These are phyloP conservation scores for Arachis stenosperma DNA, from an alignment of 306 rosid species.

Conservation along the genomic window DNA sequence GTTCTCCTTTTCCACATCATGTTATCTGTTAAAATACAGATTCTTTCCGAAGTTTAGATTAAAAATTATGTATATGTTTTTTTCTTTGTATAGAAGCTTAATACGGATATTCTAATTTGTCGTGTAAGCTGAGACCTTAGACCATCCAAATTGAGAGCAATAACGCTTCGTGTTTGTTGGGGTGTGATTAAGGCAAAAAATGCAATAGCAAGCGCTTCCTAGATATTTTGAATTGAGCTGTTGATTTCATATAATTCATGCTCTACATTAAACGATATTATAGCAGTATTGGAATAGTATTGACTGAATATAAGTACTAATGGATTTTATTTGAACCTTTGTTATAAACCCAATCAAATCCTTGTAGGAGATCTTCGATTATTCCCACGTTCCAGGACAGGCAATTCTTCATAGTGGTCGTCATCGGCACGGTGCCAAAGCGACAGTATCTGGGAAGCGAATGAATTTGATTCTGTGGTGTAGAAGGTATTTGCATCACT, in stretches of 20 bases:
- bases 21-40: conserved; percentile 12
- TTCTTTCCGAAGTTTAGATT: neutral
- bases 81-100: neutral
- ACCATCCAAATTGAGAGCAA: neutral
- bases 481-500: conserved; percentile 67
- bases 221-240: neutral
- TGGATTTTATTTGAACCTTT: conserved; percentile 1
- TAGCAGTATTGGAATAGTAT: conserved; percentile 6
- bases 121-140: conserved; percentile 6
- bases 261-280: conserved; percentile 11
- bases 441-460: conserved; percentile 78
- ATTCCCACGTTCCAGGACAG: conserved; percentile 75
- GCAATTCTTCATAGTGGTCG: conserved; percentile 93
- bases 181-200: neutral
- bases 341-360: conserved; percentile 9
- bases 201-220: conserved; percentile 8
- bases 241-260: conserved; percentile 2
- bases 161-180: neutral
- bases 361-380: conserved; percentile 75
- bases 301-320: neutral
- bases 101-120: neutral
- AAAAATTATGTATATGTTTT: neutral
- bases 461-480: conserved; percentile 91
- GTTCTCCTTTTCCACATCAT: neutral
- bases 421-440: conserved; percentile 91